Percentiles rank a stretch among this genome's conserved stretches.
Conservation (phyloP, 345 rosid genomes). For the Melaleuca quinquenervia region DNA sequence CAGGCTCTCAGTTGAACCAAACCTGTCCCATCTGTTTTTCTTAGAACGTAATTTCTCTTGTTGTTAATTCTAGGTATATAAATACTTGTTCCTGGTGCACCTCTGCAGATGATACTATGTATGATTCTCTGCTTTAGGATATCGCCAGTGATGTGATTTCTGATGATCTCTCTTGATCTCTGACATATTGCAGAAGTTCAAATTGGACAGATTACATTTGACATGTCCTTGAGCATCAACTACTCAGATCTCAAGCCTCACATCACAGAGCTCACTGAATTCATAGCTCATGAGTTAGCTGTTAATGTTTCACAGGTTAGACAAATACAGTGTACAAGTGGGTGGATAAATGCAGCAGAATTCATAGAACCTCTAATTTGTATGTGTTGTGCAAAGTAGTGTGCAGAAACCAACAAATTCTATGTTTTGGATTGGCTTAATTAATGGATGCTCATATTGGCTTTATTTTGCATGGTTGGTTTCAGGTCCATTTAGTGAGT, state of each 20-base stretch:
- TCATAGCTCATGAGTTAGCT: constrained; percentile 43
- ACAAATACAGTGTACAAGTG: not conserved
- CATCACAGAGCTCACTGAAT: constrained; percentile 27
- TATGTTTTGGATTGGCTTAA: not conserved
- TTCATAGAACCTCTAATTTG: not conserved
- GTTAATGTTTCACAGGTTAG: constrained; percentile 55
- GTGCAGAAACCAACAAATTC: not conserved
- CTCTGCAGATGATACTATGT: not conserved
- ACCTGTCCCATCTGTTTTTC: not conserved
- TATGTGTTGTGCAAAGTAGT: not conserved
- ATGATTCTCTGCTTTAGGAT: not conserved
- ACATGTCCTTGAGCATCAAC: constrained; percentile 40
- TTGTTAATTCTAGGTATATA: not conserved
- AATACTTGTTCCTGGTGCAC: not conserved
- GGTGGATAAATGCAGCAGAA: not conserved
- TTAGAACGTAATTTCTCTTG: not conserved
- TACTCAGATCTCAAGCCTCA: constrained; percentile 46
- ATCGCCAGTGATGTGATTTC: not conserved
- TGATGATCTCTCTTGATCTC: constrained; percentile 2
- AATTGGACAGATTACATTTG: constrained; percentile 55
- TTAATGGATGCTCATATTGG: not conserved
- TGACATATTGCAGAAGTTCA: constrained; percentile 22
- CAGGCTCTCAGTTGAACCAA: not conserved
- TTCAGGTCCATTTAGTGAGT: constrained; percentile 57
- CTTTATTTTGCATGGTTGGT: constrained; percentile 1